These are phyloP conservation scores for Aspergillus proliferans DNA, from an alignment of 2,329 filamentous ascomycete species.

Conservation along the genomic window DNA sequence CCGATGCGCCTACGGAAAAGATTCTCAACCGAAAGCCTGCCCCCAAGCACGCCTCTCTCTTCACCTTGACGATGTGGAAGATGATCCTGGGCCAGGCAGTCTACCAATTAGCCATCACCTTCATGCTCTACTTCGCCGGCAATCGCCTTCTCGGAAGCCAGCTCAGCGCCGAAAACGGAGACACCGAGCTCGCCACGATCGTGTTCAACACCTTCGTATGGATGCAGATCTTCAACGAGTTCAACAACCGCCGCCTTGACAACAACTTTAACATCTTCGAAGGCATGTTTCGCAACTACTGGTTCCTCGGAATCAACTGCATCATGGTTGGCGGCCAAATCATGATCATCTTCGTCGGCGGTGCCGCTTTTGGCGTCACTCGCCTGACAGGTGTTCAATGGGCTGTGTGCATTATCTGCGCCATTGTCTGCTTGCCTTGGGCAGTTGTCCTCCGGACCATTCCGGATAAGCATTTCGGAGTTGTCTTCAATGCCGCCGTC, in stretches of 20 bases:
- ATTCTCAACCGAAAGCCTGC: constrained; percentile 76
- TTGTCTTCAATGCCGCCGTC: constrained; percentile 45
- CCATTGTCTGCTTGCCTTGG: constrained; percentile 76
- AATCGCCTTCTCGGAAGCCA: constrained; percentile 55
- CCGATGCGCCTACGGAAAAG: constrained; percentile 77
- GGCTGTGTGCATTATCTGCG: constrained; percentile 79
- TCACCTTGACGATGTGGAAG: constrained; percentile 96
- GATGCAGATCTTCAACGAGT: constrained; percentile 99
- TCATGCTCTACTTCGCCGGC: constrained; percentile 75
- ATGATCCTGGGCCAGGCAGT: constrained; percentile 94
- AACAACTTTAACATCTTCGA: constrained; percentile 96
- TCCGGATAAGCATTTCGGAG: constrained; percentile 58
- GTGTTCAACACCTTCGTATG: constrained; percentile 98
- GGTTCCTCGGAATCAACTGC: constrained; percentile 78
- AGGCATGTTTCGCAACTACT: constrained; percentile 74
- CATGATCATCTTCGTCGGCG: constrained; percentile 83
- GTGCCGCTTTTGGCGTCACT: constrained; percentile 69
- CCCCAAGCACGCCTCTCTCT: constrained; percentile 66
- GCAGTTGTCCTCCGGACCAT: constrained; percentile 75
- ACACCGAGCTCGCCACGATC: constrained; percentile 62
- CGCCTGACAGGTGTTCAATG: constrained; percentile 69
- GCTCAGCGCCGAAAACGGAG: constrained; percentile 39
- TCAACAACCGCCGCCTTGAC: constrained; percentile 92
- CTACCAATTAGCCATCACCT: constrained; percentile 74
- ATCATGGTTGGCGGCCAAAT: constrained; percentile 87